phyloP scores from a whole-genome alignment of 2,329 filamentous ascomycete genomes.

The Dactylellina haptotyla region DNA sequence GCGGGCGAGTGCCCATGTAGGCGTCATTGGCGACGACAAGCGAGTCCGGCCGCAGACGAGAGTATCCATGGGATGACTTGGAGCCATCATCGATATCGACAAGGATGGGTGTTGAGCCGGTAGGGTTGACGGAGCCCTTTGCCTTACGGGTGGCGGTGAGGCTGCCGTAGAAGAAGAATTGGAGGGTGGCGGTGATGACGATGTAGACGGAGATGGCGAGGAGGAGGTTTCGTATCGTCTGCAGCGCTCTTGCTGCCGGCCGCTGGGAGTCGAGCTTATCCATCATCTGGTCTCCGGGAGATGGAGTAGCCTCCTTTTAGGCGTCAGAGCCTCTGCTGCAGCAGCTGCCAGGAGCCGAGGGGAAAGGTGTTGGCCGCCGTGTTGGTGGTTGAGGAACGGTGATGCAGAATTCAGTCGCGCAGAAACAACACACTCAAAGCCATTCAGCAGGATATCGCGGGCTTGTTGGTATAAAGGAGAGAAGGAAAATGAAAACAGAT shows the following conservation, averaged over 20 bases:
- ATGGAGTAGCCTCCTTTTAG: constrained; percentile 27
- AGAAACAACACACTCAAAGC: too few species aligned
- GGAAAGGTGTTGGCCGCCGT: constrained; percentile 35
- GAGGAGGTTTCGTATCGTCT: constrained; percentile 44
- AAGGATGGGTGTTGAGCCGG: background rate
- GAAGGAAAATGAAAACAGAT: too few species aligned
- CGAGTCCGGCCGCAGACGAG: constrained; percentile 67
- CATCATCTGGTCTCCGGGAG: constrained; percentile 15
- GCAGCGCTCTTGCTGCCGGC: constrained; percentile 44
- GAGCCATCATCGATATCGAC: constrained; percentile 62
- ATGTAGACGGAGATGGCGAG: constrained; percentile 43
- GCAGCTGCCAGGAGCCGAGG: constrained; percentile 20
- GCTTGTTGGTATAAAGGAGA: too few species aligned
- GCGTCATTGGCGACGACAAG: constrained; percentile 66
- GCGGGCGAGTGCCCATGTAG: constrained; percentile 66
- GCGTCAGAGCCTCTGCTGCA: constrained; percentile 14
- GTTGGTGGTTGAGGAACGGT: background rate
- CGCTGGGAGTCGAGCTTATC: constrained; percentile 48
- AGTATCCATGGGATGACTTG: constrained; percentile 56
- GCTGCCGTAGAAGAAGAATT: constrained; percentile 52
- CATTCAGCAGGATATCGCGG: too few species aligned
- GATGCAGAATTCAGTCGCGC: background rate
- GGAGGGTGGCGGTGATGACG: constrained; percentile 36
- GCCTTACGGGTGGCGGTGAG: constrained; percentile 31
- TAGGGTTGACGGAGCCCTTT: background rate